Conservation (phyloP, 1,139 yeast genomes). For the Eremothecium cymbalariae region DNA sequence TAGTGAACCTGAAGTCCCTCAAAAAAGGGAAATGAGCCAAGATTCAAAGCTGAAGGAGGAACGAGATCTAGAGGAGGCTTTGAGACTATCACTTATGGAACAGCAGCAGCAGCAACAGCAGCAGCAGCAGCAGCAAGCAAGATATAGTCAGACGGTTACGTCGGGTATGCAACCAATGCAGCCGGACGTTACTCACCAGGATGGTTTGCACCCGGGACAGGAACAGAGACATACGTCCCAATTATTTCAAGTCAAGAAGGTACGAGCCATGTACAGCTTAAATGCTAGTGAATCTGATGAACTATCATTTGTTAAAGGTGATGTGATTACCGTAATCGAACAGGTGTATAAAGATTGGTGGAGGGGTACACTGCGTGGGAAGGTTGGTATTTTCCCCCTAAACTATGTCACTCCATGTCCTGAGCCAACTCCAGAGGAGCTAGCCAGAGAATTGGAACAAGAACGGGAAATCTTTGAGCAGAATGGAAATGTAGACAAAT, state of each 20-base stretch:
- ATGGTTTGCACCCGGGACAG: too few relatives aligned
- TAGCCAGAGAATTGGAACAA: conserved; percentile 36
- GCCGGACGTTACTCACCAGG: too few relatives aligned
- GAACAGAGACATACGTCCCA: too few relatives aligned
- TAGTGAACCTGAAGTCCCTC: conserved; percentile 51
- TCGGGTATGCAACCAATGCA: too few relatives aligned
- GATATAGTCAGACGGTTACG: conserved; percentile 6
- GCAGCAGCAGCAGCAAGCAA: conserved; percentile 9
- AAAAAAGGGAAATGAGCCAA: conserved; percentile 44
- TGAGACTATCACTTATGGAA: conserved; percentile 71
- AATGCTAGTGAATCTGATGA: conserved; percentile 65
- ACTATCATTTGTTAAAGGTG: conserved; percentile 64
- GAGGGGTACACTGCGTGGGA: conserved; percentile 78
- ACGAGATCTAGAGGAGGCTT: conserved; percentile 68
- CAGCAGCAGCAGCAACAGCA: conserved; percentile 21
- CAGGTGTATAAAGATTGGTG: conserved; percentile 94
- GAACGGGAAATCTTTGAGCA: conserved; percentile 43
- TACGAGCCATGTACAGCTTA: conserved; percentile 78
- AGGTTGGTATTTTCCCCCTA: conserved; percentile 83
- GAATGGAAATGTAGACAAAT: conserved; percentile 51
- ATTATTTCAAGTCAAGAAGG: conserved; percentile 58
- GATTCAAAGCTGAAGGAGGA: conserved; percentile 57
- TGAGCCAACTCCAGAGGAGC: conserved; percentile 52
- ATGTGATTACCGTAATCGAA: conserved; percentile 75
- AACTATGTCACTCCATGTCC: conserved; percentile 81